Percentiles rank a stretch among this genome's conserved stretches.
Conservation (phyloP, 2,329 filamentous ascomycete genomes). For the Colletotrichum sp. region DNA sequence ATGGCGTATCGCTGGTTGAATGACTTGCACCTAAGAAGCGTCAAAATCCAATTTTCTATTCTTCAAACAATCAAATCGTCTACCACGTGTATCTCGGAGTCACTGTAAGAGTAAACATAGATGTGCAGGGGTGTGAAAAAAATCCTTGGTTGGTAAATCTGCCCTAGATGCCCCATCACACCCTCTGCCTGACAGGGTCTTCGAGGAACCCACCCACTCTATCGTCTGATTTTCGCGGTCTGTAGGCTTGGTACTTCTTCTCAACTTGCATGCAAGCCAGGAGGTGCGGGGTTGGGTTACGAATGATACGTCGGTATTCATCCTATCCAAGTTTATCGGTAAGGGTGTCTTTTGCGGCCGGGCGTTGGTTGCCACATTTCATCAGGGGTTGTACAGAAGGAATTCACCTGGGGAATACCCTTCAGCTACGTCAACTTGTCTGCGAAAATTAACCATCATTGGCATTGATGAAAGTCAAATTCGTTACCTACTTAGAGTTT, state of each 20-base stretch:
- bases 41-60: background rate
- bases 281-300: background rate
- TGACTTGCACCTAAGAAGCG: background rate
- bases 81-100: background rate
- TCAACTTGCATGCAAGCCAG: background rate
- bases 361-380: background rate
- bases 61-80: background rate
- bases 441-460: fast-evolving
- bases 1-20: background rate
- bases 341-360: background rate
- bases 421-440: background rate
- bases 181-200: background rate
- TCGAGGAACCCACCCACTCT: background rate
- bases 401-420: background rate
- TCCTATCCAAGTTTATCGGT: background rate
- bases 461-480: background rate
- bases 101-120: background rate
- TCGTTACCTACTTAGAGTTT: background rate
- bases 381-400: background rate
- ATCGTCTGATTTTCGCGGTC: background rate
- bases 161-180: background rate
- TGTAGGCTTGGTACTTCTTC: background rate
- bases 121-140: background rate
- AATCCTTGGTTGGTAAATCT: background rate
- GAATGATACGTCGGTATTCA: background rate